Percentiles rank a stretch among this genome's conserved stretches.
Evolutionary conservation across 495 filamentous ascomycete species (phyloP).

Genomic region (Rostrohypoxylon terebratum): DNA sequence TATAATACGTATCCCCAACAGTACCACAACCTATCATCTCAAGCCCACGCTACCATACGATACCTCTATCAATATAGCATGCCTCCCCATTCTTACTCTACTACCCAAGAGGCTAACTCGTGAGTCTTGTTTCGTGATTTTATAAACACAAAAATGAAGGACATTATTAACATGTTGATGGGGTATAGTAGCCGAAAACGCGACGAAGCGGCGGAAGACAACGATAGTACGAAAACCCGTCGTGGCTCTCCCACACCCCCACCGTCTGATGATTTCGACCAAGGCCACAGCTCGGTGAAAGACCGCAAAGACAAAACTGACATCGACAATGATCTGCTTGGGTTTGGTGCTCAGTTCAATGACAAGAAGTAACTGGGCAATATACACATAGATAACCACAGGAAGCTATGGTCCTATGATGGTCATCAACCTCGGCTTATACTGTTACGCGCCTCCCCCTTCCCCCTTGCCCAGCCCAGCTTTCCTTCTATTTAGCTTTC

Average conservation of each 20-base stretch:
- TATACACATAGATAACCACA: background rate
- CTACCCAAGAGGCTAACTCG: constrained; percentile 11
- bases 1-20: background rate
- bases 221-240: constrained; percentile 25
- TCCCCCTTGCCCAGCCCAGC: no score
- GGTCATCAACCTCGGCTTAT: background rate
- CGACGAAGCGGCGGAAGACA: background rate
- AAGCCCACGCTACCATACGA: background rate
- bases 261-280: background rate
- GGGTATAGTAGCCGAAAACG: background rate
- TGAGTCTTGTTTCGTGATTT: background rate
- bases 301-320: background rate
- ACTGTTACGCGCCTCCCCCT: no score
- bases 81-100: background rate
- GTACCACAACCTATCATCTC: background rate
- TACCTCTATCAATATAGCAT: background rate
- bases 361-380: background rate
- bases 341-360: constrained; percentile 29
- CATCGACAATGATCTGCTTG: constrained; percentile 9
- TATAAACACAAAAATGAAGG: background rate
- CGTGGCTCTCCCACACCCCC: constrained; percentile 24
- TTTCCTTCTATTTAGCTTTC: no score
- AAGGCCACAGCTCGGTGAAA: background rate
- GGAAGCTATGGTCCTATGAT: background rate
- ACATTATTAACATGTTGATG: background rate